Base-by-base conservation (phyloP, 768 basidiomycete species). In the Mycena belliarum region DNA sequence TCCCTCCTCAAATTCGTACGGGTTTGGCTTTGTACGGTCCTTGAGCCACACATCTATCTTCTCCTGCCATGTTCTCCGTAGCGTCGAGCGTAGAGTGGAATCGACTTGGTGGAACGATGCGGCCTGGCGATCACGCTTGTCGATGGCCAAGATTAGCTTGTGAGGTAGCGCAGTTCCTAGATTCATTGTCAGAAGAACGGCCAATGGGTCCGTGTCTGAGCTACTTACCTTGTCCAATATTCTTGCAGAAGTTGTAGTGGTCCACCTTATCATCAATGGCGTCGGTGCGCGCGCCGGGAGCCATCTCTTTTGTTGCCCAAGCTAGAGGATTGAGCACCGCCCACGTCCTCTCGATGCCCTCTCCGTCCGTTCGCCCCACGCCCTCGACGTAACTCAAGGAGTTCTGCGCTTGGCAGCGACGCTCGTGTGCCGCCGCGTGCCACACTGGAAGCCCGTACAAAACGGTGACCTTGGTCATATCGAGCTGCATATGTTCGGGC, bases 271-370 rank as follows among this genome's bases (percentile, higher is more conserved):
- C 60, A 20, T 76, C 70, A 1, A 77, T n/a, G 0, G 64, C 63
- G 21, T 73, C 70, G 2, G 61, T 49, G 0, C 66, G 57, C 1
- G 59, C 28, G 0, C 70, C 69, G 0, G 65, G 60, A 0, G 65
- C 67, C 71, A 72, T 74, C 18, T 76, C 70, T 14, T 66, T 65
- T 0, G 70, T 73, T 26, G 64, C 67, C 2, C 53, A 55, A 0
- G 68, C 0, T 5, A 12, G 7, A 7, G 40, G 21, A 21, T 41
- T 41, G 5, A 41, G 40, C 20, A 21, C 20, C 2, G 70, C 32
- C 76, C 75, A 76, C 0, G 47, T 15, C 15, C 24, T 23, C 25
- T 44, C 43, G 7, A 44, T 26, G 14, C 43, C 43, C 20, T 44
- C 43, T 51, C 0, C 57, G 28, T 61, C 55, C 9, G 9, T 41